These are phyloP conservation scores for Chaetomium sp. DNA, from an alignment of 2,329 filamentous ascomycete genomes.

Conservation along the genomic window DNA sequence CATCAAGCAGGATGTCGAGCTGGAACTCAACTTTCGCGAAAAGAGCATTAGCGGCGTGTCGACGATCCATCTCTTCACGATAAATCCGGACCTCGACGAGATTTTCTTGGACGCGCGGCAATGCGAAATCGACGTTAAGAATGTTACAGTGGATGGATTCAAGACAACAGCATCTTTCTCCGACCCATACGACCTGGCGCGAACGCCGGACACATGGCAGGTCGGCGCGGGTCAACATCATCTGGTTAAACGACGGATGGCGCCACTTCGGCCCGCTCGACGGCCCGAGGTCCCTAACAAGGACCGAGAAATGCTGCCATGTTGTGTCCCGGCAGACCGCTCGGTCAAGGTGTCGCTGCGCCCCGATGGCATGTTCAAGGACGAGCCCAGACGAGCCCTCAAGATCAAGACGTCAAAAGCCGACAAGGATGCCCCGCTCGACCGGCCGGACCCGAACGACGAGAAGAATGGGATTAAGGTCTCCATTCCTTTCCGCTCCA, in stretches of 20 bases:
- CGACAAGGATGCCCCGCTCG: conserved; percentile 18
- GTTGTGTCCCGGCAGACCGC: conserved; percentile 50
- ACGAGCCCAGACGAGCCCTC: conserved; percentile 19
- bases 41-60: conserved; percentile 71
- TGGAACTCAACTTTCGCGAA: conserved; percentile 80
- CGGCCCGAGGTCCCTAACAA: conserved; percentile 49
- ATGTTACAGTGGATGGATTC: conserved; percentile 46
- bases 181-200: conserved; percentile 63
- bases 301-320: conserved; percentile 44
- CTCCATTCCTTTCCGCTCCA: conserved; percentile 69
- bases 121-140: conserved; percentile 49
- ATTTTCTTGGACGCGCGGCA: conserved; percentile 57
- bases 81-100: conserved; percentile 50
- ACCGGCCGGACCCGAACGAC: conserved; percentile 14
- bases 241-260: conserved; percentile 62
- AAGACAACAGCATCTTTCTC: conserved; percentile 41
- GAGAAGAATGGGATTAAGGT: conserved; percentile 32
- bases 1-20: conserved; percentile 77
- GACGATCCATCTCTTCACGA: conserved; percentile 69
- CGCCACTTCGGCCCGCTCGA: conserved; percentile 44
- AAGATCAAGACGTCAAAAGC: conserved; percentile 24
- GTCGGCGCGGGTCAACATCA: conserved; percentile 69
- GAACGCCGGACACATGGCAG: conserved; percentile 54
- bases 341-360: conserved; percentile 40
- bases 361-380: conserved; percentile 30